Evolutionary conservation across 768 basidiomycete genomes (phyloP), one percentile per base, ranked within the genome.

Genomic region (Phlebiopsis gigantea): DNA sequence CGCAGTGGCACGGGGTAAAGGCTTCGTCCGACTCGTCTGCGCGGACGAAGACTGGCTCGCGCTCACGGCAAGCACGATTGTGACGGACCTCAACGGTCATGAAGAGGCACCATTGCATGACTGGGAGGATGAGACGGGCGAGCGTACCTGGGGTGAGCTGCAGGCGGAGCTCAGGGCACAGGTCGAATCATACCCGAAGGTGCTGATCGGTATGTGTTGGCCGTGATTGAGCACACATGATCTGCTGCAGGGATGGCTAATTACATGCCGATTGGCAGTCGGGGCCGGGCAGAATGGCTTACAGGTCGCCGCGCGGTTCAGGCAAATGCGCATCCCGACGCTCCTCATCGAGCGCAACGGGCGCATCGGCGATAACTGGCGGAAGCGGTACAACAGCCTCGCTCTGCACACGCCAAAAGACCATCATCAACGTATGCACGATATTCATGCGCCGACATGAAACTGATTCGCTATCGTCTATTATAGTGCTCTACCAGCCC

Each of bases 281-380:
- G 78, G 78, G n/a, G 76, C 55, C 0, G 78, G 74, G 0, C 78
- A 79, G 53, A 71, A 66, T 17, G 78, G 78, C 7, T 62, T 79
- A 15, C 69, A 68, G 12, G 54, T 75, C 5, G 78, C 72, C 0
- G 77, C 78, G 6, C 70, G 77, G 4, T 71, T 79, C 58, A 69
- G 72, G 55, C 69, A 74, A 46, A 72, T 77, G 70, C 62, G 71
- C 14, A 72, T 78, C 9, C 66, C 62, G 2, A 53, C 72, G 2
- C 62, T 79, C 0, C 61, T 78, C 1, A 62, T 79, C 10, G 77
- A 79, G 55, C 62, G 55, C 9, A 63, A 65, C 31, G 52, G 56
- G 1, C 62, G 71, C 0, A 62, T 78, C 12, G 78, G 78, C 1
- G 76, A 77, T 57, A 68, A 63, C 12, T 79, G 77, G 78, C 46